These are phyloP conservation scores for Catenaria anguillulae DNA, from an alignment of 371 early-diverging fungal genomes.

Conservation along the genomic window DNA sequence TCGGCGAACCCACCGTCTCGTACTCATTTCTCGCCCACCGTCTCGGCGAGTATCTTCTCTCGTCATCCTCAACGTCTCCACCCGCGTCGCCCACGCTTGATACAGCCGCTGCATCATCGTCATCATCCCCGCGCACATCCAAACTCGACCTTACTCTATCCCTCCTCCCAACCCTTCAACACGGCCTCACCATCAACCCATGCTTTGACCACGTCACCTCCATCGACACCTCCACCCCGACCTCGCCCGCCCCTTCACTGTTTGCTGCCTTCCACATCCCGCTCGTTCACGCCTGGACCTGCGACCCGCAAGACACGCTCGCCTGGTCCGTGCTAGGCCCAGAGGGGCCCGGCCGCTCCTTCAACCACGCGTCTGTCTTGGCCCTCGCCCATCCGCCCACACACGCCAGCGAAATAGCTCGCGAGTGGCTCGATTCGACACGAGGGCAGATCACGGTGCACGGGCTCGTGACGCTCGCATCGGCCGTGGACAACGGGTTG, in stretches of 20 bases:
- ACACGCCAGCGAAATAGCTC: background rate
- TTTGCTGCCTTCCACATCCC: constrained; percentile 1
- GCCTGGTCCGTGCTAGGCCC: background rate
- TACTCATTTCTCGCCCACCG: background rate
- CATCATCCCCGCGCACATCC: too few species aligned
- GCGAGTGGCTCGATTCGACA: background rate
- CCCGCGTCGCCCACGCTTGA: too few species aligned
- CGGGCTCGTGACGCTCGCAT: background rate
- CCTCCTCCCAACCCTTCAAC: too few species aligned
- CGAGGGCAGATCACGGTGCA: background rate
- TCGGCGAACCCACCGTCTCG: background rate
- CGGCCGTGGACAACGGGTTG: background rate
- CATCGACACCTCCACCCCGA: too few species aligned
- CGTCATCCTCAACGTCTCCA: too few species aligned
- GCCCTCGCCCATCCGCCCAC: too few species aligned
- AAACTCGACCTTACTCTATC: too few species aligned
- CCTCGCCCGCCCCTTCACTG: too few species aligned
- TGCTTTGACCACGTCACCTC: too few species aligned
- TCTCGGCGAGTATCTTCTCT: background rate
- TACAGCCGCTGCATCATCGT: too few species aligned
- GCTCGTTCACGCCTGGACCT: constrained; percentile 10
- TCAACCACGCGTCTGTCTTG: background rate
- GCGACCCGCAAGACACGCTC: constrained; percentile 3
- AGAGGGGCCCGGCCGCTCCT: background rate
- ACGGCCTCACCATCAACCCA: too few species aligned